Conservation (phyloP, 2,329 filamentous ascomycete genomes). For the Blumeria graminis region DNA sequence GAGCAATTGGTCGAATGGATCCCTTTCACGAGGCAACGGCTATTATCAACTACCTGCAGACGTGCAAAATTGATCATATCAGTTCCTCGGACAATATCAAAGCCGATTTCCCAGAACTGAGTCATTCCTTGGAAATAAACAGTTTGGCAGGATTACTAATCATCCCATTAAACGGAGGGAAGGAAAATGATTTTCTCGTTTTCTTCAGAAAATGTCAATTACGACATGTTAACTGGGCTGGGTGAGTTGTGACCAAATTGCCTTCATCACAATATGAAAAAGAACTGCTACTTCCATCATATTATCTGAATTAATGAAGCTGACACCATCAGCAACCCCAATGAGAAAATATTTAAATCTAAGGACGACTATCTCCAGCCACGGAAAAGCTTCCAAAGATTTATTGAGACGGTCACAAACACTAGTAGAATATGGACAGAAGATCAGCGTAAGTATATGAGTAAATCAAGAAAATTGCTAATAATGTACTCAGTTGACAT, state of each 20-base stretch:
- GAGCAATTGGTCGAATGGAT: slow-evolving; percentile 8
- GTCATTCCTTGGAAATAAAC: slow-evolving; percentile 5
- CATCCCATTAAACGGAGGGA: slow-evolving; percentile 7
- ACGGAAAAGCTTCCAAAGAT: slow-evolving; percentile 7
- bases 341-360: slow-evolving; percentile 6
- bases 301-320: no score
- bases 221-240: slow-evolving; percentile 55
- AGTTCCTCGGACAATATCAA: slow-evolving; percentile 7
- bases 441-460: slow-evolving; percentile 5
- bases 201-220: slow-evolving; percentile 64
- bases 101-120: slow-evolving; percentile 7
- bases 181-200: slow-evolving; percentile 29
- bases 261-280: slow-evolving; percentile 16
- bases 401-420: slow-evolving; percentile 8
- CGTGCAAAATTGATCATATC: slow-evolving; percentile 5
- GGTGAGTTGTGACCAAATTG: slow-evolving; percentile 11
- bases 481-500: slow-evolving; percentile 6
- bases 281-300: slow-evolving; percentile 13
- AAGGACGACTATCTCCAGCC: slow-evolving; percentile 9
- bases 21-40: slow-evolving; percentile 9
- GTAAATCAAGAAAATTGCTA: background rate
- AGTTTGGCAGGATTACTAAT: slow-evolving; percentile 8
- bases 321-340: slow-evolving; percentile 6
- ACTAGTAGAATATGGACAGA: slow-evolving; percentile 8
- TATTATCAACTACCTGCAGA: slow-evolving; percentile 8